phyloP scores from a whole-genome alignment of 257 asterid species.

The Solanum virginianum region DNA sequence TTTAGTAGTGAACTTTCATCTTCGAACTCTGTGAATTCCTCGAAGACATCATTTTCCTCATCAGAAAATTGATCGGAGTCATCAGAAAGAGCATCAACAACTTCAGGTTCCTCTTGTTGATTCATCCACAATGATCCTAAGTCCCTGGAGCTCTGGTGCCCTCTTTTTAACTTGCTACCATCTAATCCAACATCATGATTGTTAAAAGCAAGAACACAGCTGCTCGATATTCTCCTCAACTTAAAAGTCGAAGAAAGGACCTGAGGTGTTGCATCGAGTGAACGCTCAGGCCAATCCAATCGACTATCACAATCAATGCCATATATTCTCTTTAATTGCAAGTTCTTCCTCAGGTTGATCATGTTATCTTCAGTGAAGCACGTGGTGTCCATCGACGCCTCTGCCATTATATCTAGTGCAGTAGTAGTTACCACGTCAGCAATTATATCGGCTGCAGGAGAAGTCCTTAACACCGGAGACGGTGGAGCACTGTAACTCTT shows the following conservation, averaged over 20 bases:
- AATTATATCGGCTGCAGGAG: conserved; percentile 49
- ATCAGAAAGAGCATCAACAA: conserved; percentile 32
- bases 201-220: conserved; percentile 24
- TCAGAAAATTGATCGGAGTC: conserved; percentile 24
- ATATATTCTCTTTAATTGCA: conserved; percentile 14
- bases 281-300: conserved; percentile 43
- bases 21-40: conserved; percentile 43
- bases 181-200: conserved; percentile 2
- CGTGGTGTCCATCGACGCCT: conserved; percentile 3
- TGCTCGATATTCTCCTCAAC: conserved; percentile 56
- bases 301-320: conserved; percentile 10
- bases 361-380: conserved; percentile 1
- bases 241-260: conserved; percentile 34
- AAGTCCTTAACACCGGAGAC: conserved; percentile 72
- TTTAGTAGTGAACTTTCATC: conserved; percentile 48
- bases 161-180: conserved; percentile 34
- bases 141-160: conserved; percentile 50
- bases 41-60: conserved; percentile 29
- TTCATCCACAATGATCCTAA: conserved; percentile 33
- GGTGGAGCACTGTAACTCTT: conserved; percentile 83
- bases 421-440: conserved; percentile 45
- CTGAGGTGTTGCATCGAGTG: conserved; percentile 55
- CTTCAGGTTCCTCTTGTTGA: conserved; percentile 32
- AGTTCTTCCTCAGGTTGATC: conserved; percentile 45
- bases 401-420: conserved; percentile 63